Base-by-base conservation (phyloP, 2,329 filamentous ascomycete species). In the Colletotrichum australisinense region DNA sequence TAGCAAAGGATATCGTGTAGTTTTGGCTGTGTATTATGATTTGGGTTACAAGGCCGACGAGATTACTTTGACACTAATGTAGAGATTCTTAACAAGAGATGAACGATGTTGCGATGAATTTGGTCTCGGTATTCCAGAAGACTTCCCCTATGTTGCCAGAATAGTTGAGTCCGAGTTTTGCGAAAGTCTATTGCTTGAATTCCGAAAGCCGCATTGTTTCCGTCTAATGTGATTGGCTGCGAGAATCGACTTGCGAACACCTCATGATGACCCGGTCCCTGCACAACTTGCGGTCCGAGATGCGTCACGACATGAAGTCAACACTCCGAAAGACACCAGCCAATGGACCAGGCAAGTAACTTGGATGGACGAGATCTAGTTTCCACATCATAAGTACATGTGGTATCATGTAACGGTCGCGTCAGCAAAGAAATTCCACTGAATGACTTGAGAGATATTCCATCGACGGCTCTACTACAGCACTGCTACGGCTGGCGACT, bases 61-160 rank as follows among this genome's bases (percentile, higher is more conserved):
- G 58, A 8, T 67, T 58, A 67, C 55, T 59, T 67, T 12, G 12
- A 59, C 64, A 26, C 64, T 67, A 59, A 57, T 38, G 55, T 49
- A 42, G 26, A 67, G 64, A 38, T 67, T 59, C 38, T 67, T 67
- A 59, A 67, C 53, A 30, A 67, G 55, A 67, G 64, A 67, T 26
- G 64, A 67, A 59, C 26, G 30, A 49, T 9, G 11, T 14, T 4
- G 9, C 26, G 26, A 14, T 12, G 24, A 6, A 49, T 6, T 9
- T 11, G n/a, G 12, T 49, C n/a, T 59, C 63, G 24, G 32, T 42
- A 28, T 19, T 16, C 16, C 26, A 16, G 26, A 56, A 26, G 22
- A n/a, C 11, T 58, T 57, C 52, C 2, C n/a, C 8, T 14, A n/a
- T n/a, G 24, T n/a, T 49, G 14, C 55, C 64, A 38, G 53, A 59